These are phyloP conservation scores for Vigna nakashimae DNA, from an alignment of 306 rosid genomes.

Conservation along the genomic window DNA sequence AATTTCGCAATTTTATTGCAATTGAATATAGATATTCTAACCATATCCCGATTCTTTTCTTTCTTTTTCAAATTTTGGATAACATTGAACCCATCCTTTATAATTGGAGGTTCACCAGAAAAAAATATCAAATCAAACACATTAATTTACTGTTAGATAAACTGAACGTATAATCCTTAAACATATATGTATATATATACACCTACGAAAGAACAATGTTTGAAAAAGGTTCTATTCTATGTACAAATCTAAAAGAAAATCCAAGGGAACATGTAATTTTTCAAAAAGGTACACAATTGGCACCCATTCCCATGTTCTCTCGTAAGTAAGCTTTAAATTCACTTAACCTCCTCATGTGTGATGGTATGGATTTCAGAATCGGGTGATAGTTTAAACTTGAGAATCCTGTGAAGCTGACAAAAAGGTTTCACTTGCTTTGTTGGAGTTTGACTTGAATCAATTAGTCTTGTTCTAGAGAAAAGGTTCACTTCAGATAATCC, in stretches of 20 bases:
- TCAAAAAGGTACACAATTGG: slow-evolving; percentile 5
- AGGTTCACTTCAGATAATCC: slow-evolving; percentile 74
- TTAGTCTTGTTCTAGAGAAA: slow-evolving; percentile 61
- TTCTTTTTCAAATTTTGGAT: background rate
- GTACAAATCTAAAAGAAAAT: slow-evolving; percentile 7
- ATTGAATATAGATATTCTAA: background rate
- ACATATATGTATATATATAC: background rate
- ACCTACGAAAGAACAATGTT: background rate
- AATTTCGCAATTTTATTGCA: background rate
- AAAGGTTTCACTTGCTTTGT: slow-evolving; percentile 68
- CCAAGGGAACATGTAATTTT: background rate
- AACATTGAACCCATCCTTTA: background rate
- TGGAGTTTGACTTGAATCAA: slow-evolving; percentile 65
- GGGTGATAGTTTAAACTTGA: slow-evolving; percentile 68
- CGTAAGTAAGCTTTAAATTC: slow-evolving; percentile 20
- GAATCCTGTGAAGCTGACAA: slow-evolving; percentile 63
- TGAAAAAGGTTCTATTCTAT: background rate
- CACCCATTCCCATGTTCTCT: background rate
- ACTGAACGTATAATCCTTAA: background rate
- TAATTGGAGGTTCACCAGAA: background rate
- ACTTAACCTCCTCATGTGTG: slow-evolving; percentile 42
- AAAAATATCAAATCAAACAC: background rate
- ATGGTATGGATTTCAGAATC: slow-evolving; percentile 50
- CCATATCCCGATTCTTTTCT: background rate
- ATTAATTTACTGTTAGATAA: background rate